Evolutionary conservation across 345 rosid species (phyloP).

Genomic region (Heritiera fomes): DNA sequence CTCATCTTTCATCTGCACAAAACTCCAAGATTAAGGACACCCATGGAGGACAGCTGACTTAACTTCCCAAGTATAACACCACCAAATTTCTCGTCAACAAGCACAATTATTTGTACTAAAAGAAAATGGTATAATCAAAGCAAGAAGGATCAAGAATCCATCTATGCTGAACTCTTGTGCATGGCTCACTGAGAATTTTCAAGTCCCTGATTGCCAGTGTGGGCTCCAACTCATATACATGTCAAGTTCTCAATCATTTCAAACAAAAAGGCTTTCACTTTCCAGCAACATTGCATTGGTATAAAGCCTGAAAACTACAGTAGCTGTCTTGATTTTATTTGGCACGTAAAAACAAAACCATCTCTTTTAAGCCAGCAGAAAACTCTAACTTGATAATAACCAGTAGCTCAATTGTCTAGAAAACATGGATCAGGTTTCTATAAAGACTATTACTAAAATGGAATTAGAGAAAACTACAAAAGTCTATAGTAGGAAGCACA

Average conservation of each 20-base stretch:
- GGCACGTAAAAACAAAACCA: slow-evolving; percentile 12
- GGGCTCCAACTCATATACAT: slow-evolving; percentile 19
- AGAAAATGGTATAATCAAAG: neutral
- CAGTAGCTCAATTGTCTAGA: neutral
- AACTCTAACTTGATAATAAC: neutral
- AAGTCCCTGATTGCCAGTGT: slow-evolving; percentile 1
- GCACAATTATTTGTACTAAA: slow-evolving; percentile 1
- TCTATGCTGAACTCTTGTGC: neutral
- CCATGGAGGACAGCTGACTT: neutral
- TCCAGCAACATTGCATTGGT: slow-evolving; percentile 23
- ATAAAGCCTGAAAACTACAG: neutral
- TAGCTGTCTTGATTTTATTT: neutral
- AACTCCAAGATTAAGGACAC: neutral
- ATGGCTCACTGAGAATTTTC: neutral
- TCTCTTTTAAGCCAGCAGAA: neutral
- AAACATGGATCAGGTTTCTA: neutral
- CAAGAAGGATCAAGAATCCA: neutral
- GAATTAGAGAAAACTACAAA: neutral
- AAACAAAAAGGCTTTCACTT: slow-evolving; percentile 24
- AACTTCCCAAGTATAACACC: neutral
- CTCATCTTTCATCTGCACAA: neutral
- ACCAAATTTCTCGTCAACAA: neutral
- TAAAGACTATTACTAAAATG: neutral
- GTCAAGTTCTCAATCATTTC: slow-evolving; percentile 17
- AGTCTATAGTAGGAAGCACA: neutral